phyloP scores from a whole-genome alignment of 306 rosid species.

The Purshia tridentata region DNA sequence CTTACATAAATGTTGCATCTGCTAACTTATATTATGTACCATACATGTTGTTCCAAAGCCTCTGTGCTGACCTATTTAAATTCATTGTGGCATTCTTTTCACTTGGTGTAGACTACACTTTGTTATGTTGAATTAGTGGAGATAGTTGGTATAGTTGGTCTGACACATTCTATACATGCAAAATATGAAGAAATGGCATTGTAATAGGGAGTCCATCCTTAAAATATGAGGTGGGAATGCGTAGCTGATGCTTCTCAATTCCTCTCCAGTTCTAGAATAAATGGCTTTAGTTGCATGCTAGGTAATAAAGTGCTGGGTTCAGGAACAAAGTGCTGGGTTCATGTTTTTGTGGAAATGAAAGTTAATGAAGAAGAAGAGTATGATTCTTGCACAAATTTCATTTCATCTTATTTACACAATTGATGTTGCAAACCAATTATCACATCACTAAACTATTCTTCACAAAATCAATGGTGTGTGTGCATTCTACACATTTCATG shows the following conservation, averaged over 20 bases:
- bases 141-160: not conserved
- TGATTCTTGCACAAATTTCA: not conserved
- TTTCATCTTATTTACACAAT: not conserved
- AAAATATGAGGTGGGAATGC: not conserved
- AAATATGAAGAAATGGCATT: not conserved
- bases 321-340: not conserved
- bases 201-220: not conserved
- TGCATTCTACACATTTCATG: too few species aligned
- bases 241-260: not conserved
- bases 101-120: not conserved
- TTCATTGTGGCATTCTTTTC: constrained; percentile 26
- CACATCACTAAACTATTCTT: too few species aligned
- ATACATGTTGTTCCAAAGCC: constrained; percentile 21
- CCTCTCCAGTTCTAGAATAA: too few species aligned
- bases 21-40: constrained; percentile 22
- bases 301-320: not conserved
- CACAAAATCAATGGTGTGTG: too few species aligned
- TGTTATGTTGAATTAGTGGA: not conserved
- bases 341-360: not conserved
- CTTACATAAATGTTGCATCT: constrained; percentile 22
- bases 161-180: not conserved
- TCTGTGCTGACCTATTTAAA: constrained; percentile 16
- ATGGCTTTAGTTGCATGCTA: too few species aligned
- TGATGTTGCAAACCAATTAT: too few species aligned
- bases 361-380: not conserved